A percentile compares a stretch with the other conserved stretches of the same genome.
phyloP scores from a whole-genome alignment of 2,329 filamentous ascomycete genomes.

The Aureobasidium sp. region DNA sequence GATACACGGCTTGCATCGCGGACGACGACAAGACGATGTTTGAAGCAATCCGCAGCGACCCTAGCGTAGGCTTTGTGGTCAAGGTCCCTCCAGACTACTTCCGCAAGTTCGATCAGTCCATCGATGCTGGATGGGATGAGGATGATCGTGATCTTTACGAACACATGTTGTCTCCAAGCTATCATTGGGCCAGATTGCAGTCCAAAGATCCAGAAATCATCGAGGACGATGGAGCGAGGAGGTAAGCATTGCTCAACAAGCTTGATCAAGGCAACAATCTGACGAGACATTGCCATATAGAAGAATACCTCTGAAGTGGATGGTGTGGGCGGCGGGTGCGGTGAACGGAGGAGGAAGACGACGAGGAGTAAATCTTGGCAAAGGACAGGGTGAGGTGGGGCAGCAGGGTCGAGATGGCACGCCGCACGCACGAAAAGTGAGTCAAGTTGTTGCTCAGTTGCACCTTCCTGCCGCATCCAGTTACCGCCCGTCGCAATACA shows the following conservation, averaged over 20 bases:
- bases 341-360: neutral
- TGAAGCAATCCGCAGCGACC: neutral
- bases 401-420: neutral
- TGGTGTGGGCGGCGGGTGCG: neutral
- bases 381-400: slow-evolving; percentile 1
- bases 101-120: neutral
- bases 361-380: neutral
- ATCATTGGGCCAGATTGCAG: neutral
- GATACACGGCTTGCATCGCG: neutral
- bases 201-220: neutral
- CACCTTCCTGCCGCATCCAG: neutral
- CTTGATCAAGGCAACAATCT: neutral
- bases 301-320: neutral
- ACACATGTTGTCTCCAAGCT: neutral
- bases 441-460: neutral
- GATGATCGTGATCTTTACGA: neutral
- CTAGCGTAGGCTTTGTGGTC: neutral
- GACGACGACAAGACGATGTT: neutral
- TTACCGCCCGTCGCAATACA: neutral
- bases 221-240: neutral
- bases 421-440: slow-evolving; percentile 1
- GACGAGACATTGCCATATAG: neutral
- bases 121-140: neutral
- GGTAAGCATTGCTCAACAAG: neutral
- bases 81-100: neutral